These are phyloP conservation scores for Tylopilus plumbeoviolaceoides DNA, from an alignment of 768 basidiomycete species.

Conservation along the genomic window DNA sequence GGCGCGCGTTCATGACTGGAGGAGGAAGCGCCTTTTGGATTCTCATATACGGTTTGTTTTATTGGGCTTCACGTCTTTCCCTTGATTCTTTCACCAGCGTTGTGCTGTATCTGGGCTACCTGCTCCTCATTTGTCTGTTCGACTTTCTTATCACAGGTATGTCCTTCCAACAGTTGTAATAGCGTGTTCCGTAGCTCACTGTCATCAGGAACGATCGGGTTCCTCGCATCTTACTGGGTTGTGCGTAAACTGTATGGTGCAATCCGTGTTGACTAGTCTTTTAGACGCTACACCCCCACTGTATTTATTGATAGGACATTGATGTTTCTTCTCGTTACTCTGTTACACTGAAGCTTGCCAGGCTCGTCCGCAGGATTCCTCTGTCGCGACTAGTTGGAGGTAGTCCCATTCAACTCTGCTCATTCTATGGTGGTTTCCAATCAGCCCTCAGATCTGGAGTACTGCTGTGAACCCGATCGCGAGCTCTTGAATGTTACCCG, in stretches of 20 bases:
- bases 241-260: conserved; percentile 77
- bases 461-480: too few species aligned
- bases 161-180: background rate
- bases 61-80: conserved; percentile 83
- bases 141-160: conserved; percentile 86
- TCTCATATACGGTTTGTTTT: conserved; percentile 82
- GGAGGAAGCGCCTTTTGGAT: conserved; percentile 94
- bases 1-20: conserved; percentile 89
- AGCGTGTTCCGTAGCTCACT: background rate
- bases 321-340: background rate
- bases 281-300: conserved; percentile 2
- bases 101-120: conserved; percentile 86
- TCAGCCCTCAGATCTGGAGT: too few species aligned
- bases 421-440: too few species aligned
- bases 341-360: background rate
- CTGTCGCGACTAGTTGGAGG: too few species aligned
- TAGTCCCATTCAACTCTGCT: too few species aligned
- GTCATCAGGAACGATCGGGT: conserved; percentile 81
- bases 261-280: conserved; percentile 64
- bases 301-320: conserved; percentile 12
- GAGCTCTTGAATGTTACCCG: too few species aligned
- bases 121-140: conserved; percentile 76
- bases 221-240: conserved; percentile 90
- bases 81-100: conserved; percentile 79
- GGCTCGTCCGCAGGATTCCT: background rate